Conservation (phyloP, 2,329 filamentous ascomycete species). For the Colletotrichum chrysophilum region DNA sequence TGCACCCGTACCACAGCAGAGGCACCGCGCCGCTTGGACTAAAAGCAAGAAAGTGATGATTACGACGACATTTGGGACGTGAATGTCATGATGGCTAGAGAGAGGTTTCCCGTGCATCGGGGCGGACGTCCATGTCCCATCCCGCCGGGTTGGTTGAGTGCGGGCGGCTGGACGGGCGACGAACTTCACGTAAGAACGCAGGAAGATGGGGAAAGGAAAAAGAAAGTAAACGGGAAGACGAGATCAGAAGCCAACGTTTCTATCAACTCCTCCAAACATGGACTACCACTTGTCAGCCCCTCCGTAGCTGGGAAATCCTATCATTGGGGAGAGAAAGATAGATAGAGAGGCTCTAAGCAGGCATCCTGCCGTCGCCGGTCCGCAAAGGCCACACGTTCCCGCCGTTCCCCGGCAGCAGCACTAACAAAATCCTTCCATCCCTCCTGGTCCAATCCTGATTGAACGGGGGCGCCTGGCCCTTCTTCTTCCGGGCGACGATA, state of each 20-base stretch:
- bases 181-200: background rate
- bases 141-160: background rate
- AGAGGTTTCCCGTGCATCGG: background rate
- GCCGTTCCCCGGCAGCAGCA: background rate
- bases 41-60: background rate
- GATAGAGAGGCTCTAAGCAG: background rate
- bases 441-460: background rate
- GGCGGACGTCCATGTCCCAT: background rate
- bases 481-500: background rate
- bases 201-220: background rate
- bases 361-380: background rate
- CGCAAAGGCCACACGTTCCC: background rate
- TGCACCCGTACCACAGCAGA: background rate
- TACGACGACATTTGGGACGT: background rate
- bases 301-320: background rate
- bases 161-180: background rate
- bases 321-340: background rate
- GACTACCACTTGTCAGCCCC: background rate
- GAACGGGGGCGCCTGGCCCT: background rate
- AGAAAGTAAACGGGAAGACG: background rate
- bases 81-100: background rate
- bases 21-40: background rate
- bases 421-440: background rate
- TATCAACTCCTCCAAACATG: background rate
- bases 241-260: background rate